A percentile compares a stretch with the other conserved stretches of the same genome.
Conservation (phyloP, 345 rosid species). For the Zanthoxylum bungeanum region DNA sequence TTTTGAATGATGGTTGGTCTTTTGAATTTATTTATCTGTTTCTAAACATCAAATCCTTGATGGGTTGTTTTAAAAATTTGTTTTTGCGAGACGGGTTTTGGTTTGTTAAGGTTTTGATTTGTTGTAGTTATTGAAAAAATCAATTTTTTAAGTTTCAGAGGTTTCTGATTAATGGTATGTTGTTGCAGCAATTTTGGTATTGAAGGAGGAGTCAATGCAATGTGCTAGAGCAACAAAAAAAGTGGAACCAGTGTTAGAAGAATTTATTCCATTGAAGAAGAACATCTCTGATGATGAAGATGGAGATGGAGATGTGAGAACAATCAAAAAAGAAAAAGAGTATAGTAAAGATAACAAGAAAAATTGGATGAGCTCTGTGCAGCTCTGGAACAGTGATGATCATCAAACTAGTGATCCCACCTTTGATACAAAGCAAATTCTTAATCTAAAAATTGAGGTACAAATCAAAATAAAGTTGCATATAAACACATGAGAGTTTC, state of each 20-base stretch:
- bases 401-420: constrained; percentile 19
- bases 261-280: constrained; percentile 63
- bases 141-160: not conserved
- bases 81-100: constrained; percentile 4
- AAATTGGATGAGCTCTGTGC: constrained; percentile 68
- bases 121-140: not conserved
- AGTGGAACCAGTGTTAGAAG: constrained; percentile 63
- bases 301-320: constrained; percentile 21
- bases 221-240: constrained; percentile 26
- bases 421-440: constrained; percentile 33
- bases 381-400: constrained; percentile 52
- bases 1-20: constrained; percentile 73
- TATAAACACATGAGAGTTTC: not conserved
- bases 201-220: constrained; percentile 51
- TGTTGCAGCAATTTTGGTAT: constrained; percentile 56
- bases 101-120: constrained; percentile 1
- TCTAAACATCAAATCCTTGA: not conserved
- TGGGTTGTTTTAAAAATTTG: not conserved
- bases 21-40: not conserved
- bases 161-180: not conserved
- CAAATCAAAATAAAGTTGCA: not conserved
- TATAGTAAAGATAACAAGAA: constrained; percentile 46
- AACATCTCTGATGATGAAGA: constrained; percentile 24
- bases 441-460: constrained; percentile 47
- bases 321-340: constrained; percentile 33